Evolutionary conservation across 192 early-diverging fungal genomes (phyloP).

Genomic region (Backusella australiensis): DNA sequence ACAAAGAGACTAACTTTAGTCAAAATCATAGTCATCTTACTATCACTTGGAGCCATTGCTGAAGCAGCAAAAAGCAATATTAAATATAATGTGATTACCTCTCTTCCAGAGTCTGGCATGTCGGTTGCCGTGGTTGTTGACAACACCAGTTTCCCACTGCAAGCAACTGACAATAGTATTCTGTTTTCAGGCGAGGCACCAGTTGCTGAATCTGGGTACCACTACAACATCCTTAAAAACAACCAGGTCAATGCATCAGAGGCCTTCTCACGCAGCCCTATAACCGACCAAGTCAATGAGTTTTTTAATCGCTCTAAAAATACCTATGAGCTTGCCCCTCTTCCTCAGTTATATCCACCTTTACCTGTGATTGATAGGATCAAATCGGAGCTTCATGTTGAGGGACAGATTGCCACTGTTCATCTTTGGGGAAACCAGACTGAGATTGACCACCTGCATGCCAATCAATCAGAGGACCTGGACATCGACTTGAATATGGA

Average conservation of each 20-base stretch:
- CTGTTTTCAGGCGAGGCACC: slow-evolving; percentile 17
- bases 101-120: background rate
- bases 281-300: slow-evolving; percentile 6
- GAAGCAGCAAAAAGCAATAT: background rate
- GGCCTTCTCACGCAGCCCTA: slow-evolving; percentile 2
- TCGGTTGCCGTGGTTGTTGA: slow-evolving; percentile 5
- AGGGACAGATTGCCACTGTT: background rate
- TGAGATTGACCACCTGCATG: background rate
- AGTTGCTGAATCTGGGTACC: background rate
- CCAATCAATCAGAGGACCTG: background rate
- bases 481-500: background rate
- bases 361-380: background rate
- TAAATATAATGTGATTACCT: slow-evolving; percentile 10
- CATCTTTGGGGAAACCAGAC: slow-evolving; percentile 5
- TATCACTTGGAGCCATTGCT: background rate
- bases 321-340: background rate
- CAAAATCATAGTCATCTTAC: background rate
- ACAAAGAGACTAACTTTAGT: background rate
- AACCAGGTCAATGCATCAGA: background rate
- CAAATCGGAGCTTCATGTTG: background rate
- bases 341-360: background rate
- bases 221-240: background rate
- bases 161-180: background rate
- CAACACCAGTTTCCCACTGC: background rate
- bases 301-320: slow-evolving; percentile 17